Evolutionary conservation across 179 eudicot species (phyloP).

Genomic region (Camellia oleifera): DNA sequence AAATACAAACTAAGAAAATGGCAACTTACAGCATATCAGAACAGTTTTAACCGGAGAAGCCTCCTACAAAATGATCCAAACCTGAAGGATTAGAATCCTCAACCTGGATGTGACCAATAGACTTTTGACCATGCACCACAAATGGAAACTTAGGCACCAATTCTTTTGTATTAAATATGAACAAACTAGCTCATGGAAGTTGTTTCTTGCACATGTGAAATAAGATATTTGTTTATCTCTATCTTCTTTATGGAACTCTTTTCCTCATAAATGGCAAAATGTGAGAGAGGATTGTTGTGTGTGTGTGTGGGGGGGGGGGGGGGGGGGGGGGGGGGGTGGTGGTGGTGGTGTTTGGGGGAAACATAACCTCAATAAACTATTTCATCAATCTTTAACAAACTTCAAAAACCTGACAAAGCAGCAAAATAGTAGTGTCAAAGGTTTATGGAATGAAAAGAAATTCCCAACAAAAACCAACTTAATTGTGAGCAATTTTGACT

Average conservation of each 20-base stretch:
- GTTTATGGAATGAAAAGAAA: background rate
- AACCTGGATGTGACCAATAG: background rate
- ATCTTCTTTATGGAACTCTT: no score
- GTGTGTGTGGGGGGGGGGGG: background rate
- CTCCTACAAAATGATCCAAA: background rate
- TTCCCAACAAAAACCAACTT: background rate
- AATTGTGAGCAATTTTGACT: background rate
- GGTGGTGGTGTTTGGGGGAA: no score
- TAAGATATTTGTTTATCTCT: background rate
- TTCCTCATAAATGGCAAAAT: background rate
- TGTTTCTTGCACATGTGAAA: background rate
- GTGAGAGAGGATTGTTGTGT: no score
- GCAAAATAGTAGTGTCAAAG: background rate
- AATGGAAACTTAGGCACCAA: background rate
- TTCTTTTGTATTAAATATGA: background rate
- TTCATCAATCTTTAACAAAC: background rate
- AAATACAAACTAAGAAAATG: background rate
- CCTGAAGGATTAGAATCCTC: background rate
- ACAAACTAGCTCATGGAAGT: background rate
- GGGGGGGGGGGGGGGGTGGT: no score
- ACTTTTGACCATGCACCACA: background rate
- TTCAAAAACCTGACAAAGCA: background rate
- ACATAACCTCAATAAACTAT: background rate
- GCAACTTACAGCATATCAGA: background rate
- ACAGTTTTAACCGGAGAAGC: background rate